Conservation (phyloP, 352 stramenopile species). For the Phytophthora pseudosyringae region DNA sequence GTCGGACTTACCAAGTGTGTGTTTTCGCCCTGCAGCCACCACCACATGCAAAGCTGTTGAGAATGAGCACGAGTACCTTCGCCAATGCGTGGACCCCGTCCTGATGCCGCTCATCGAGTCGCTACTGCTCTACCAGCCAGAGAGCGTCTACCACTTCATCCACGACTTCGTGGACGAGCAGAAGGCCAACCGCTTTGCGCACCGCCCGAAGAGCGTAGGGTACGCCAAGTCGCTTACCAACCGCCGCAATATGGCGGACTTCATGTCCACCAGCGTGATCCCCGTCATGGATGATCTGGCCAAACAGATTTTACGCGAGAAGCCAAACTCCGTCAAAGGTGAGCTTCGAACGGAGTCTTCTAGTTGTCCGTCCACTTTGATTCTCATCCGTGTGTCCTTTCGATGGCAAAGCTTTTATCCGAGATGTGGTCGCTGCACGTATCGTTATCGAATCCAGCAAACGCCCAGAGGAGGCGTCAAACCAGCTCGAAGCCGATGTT, state of each 20-base stretch:
- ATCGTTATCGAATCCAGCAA: constrained; percentile 48
- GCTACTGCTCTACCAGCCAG: constrained; percentile 78
- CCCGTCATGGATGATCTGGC: constrained; percentile 87
- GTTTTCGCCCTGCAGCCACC: background rate
- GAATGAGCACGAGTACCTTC: constrained; percentile 84
- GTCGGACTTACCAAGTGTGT: background rate
- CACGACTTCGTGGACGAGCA: constrained; percentile 77
- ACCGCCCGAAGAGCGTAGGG: constrained; percentile 32
- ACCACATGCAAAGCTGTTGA: constrained; percentile 41
- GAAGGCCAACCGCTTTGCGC: constrained; percentile 50
- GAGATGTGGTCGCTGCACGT: constrained; percentile 60
- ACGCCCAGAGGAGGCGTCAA: constrained; percentile 33
- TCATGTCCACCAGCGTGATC: constrained; percentile 86
- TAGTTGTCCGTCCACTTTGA: background rate
- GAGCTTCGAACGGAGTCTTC: background rate
- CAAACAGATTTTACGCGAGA: constrained; percentile 78
- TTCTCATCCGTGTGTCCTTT: background rate
- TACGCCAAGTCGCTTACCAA: constrained; percentile 78
- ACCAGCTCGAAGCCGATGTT: constrained; percentile 51
- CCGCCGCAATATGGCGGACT: constrained; percentile 81
- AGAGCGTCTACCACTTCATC: constrained; percentile 86
- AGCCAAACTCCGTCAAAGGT: constrained; percentile 71
- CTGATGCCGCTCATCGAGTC: constrained; percentile 86
- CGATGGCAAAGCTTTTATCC: constrained; percentile 56
- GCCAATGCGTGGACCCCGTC: constrained; percentile 76